Conservation (phyloP, 768 basidiomycete species). For the Boletales sp. region DNA sequence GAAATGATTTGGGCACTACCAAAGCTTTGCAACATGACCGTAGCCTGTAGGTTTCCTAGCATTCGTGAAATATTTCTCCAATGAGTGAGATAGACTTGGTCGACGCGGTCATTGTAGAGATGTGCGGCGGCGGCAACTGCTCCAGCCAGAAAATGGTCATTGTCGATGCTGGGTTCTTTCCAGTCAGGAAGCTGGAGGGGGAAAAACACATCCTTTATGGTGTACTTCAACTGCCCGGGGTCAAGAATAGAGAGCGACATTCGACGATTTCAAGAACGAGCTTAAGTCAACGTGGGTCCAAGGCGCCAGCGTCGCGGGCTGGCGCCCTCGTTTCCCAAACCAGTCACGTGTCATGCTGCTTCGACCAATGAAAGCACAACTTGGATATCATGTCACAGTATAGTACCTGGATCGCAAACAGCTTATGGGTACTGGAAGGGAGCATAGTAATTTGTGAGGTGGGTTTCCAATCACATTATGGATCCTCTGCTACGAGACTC, state of each 20-base stretch:
- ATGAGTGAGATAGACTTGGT: neutral
- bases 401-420: too few species aligned
- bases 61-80: constrained; percentile 19
- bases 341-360: too few species aligned
- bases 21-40: constrained; percentile 7
- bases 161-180: constrained; percentile 24
- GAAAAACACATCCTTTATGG: constrained; percentile 38
- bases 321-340: too few species aligned
- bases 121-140: constrained; percentile 17
- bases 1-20: neutral
- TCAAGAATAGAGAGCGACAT: neutral
- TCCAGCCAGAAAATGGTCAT: constrained; percentile 26
- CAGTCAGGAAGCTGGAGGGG: constrained; percentile 37
- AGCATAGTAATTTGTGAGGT: too few species aligned
- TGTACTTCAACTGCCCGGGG: constrained; percentile 16
- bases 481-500: too few species aligned
- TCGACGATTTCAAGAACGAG: neutral
- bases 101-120: neutral
- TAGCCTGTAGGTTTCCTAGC: constrained; percentile 13
- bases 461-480: too few species aligned
- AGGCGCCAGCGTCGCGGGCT: too few species aligned
- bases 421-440: too few species aligned
- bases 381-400: too few species aligned
- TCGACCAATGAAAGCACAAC: too few species aligned
- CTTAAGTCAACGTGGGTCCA: too few species aligned